Percentiles rank a stretch among this genome's conserved stretches.
Evolutionary conservation across 305 asterid species (phyloP).

Genomic region (Rubia peregrina): DNA sequence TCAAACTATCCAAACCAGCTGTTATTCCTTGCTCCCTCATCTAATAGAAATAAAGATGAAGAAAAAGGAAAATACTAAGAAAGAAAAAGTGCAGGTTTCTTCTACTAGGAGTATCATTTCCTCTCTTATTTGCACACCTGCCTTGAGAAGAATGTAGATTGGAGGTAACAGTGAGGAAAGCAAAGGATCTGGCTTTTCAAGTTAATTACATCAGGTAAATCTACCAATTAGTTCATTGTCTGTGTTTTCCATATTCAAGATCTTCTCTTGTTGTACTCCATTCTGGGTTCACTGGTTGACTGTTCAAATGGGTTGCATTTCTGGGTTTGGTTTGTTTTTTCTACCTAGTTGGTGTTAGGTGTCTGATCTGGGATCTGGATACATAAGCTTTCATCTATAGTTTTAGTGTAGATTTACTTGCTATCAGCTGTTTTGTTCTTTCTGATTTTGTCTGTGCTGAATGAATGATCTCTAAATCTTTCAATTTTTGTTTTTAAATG

Average conservation of each 20-base stretch:
- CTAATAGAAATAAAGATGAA: background rate
- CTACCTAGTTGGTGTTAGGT: background rate
- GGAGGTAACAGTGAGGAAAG: background rate
- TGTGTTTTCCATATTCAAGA: background rate
- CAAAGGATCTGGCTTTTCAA: constrained; percentile 13
- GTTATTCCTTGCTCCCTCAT: constrained; percentile 1
- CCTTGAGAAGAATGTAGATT: background rate
- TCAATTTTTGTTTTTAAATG: background rate
- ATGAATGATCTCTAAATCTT: background rate
- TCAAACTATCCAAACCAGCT: constrained; percentile 22
- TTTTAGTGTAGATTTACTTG: background rate
- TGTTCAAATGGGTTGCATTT: constrained; percentile 1
- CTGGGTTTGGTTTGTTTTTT: background rate
- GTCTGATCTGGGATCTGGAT: constrained; percentile 15
- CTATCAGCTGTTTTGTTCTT: background rate
- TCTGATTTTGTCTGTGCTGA: background rate
- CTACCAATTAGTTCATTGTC: background rate
- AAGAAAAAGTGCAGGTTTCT: constrained; percentile 16
- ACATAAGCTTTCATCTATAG: background rate
- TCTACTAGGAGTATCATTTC: background rate
- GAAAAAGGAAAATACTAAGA: background rate
- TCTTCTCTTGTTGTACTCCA: constrained; percentile 11
- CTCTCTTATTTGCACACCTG: background rate
- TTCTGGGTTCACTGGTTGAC: background rate
- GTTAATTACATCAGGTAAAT: background rate